Evolutionary conservation across 2,329 filamentous ascomycete genomes (phyloP), one percentile per base, ranked within the genome.

Genomic region (Neocucurbitaria cava): DNA sequence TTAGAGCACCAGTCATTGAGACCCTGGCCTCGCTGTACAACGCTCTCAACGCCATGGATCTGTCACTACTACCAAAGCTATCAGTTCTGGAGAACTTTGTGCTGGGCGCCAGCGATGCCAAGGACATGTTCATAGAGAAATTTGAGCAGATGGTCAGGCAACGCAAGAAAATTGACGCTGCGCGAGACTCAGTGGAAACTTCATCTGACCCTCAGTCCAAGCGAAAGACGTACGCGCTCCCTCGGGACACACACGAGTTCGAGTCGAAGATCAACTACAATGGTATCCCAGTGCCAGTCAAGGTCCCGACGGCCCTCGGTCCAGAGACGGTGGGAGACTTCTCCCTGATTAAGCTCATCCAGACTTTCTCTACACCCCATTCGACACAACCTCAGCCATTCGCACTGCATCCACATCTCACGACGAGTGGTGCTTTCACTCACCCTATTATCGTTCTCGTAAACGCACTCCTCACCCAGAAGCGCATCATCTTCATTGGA

Each of bases 301-400:
- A 98, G 77, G 89, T 99, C 7, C 95, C 95, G 0, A 93, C 94
- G 3, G 93, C 95, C 10, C 85, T 96, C 53, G 94, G 93, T 80
- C 91, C 93, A 1, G 95, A 99, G 80, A 97, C 91, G 0, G 95
- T 99, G 15, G 95, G 95, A 58, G 95, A 99, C 77, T 99, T 99
- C 72, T 98, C 93, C 33, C 83, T 99, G 52, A 90, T 99, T 78
- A 98, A 98, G 76, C 87, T 99, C 49, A 96, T 99, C 62, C 92
- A 96, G 68, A 96, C 91, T 49, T 98, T 98, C 75, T 91, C 91
- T 39, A 87, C 88, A 10, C 83, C 90, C 17, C 94, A 98, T 74
- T 79, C 87, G n/a, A 89, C 92, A 66, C 85, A 89, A 9, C 90
- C 92, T 3, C 90, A 96, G 66, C 87, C 92, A 1, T 99, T 98